Evolutionary conservation across 1,284 basidiomycete species (phyloP), one percentile per base, ranked within the genome.

Genomic region (Pholiota adiposa): DNA sequence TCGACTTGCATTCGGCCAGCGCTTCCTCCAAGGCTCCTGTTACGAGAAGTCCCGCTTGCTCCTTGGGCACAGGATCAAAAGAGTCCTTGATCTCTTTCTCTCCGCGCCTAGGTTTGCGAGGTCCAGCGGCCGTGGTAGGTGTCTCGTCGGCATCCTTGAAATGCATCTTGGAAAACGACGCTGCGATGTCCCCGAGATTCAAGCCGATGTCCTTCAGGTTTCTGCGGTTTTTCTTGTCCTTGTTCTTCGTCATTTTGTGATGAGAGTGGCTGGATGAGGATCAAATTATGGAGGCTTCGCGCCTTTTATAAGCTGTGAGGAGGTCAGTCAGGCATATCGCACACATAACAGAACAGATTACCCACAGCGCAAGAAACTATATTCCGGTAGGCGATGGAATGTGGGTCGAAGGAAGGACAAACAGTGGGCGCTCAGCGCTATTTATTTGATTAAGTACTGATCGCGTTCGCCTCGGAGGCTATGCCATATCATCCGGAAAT

Each of bases 1-100:
- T 75, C 0, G 63, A 61, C 56, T 72, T 74, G 61, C 79, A 80
- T 29, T 76, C 71, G 29, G 71, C 69, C 6, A 77, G 67, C 8
- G 77, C 79, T 51, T 75, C 76, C 25, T 78, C 73, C 2, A 79
- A 70, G 60, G 80, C 78, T 2, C 65, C 67, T 2, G 79, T 79
- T 11, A 81, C 77, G 0, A 77, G 69, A 18, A 76, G 60, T 16
- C 65, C 64, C 38, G 63, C 59, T 29, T 63, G 55, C 4, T 21
- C 38, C 23, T 59, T 54, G 5, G 57, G 57, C 6, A 38, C n/a
- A 18, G 48, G 50, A 36, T 51, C 50, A 19, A 57, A 48, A 14
- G 31, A 40, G 7, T 51, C 27, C 38, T 40, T 33, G 19, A 51
- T 57, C 18, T 48, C 56, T 27, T 51, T 40, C 50, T 57, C 21